Conservation (phyloP, 768 basidiomycete genomes). For the Termitomyces sp. region DNA sequence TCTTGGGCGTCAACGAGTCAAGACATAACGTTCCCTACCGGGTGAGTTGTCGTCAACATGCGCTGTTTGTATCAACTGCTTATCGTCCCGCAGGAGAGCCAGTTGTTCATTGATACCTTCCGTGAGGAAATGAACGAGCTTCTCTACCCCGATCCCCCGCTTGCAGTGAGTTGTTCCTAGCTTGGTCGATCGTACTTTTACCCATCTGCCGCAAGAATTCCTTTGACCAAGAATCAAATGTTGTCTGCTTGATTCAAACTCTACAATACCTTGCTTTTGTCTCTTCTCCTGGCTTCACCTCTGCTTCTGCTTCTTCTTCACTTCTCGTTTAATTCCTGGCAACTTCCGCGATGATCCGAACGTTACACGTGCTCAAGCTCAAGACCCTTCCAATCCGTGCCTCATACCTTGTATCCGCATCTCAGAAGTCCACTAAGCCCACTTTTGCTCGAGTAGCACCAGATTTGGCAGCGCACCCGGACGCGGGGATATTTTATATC, state of each 20-base stretch:
- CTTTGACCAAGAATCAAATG: neutral
- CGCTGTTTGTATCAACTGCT: too few species aligned
- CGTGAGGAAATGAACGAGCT: neutral
- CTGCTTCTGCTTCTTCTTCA: neutral
- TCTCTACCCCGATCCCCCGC: neutral
- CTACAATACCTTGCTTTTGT: neutral
- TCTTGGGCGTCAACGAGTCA: too few species aligned
- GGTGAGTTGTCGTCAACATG: too few species aligned
- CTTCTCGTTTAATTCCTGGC: neutral
- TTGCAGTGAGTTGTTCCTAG: neutral
- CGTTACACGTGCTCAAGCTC: neutral
- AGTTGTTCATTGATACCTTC: neutral
- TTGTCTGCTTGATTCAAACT: neutral
- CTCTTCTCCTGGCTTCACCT: neutral
- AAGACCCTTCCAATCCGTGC: neutral
- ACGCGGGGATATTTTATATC: slow-evolving; percentile 3
- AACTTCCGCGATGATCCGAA: neutral
- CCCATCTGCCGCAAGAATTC: neutral
- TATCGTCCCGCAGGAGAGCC: neutral
- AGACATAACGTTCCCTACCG: too few species aligned
- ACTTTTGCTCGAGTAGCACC: neutral
- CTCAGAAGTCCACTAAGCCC: neutral
- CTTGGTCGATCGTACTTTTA: neutral
- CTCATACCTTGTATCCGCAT: neutral
- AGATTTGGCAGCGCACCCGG: neutral